Conservation (phyloP, 441 rosid species). For the Croton laevigatus region DNA sequence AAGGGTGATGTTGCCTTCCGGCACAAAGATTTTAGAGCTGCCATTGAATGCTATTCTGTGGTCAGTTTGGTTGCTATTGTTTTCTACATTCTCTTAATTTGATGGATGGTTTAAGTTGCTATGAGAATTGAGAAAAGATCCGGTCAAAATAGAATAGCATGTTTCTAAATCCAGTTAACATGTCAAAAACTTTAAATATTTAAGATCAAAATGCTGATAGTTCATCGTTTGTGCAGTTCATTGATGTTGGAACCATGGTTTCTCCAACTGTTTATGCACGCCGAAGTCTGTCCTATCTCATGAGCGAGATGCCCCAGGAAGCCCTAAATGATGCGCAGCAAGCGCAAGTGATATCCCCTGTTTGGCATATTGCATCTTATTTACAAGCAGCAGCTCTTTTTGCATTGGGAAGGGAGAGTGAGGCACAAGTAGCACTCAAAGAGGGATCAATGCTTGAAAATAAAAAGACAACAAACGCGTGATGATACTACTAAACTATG, state of each 20-base stretch:
- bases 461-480: slow-evolving; percentile 36
- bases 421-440: slow-evolving; percentile 62
- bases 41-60: slow-evolving; percentile 68
- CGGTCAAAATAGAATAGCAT: background rate
- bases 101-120: no score
- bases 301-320: slow-evolving; percentile 64
- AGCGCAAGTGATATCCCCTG: slow-evolving; percentile 74
- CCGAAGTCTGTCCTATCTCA: slow-evolving; percentile 69
- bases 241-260: slow-evolving; percentile 69
- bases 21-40: slow-evolving; percentile 65
- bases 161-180: background rate
- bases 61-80: slow-evolving; percentile 35
- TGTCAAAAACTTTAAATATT: background rate
- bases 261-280: slow-evolving; percentile 77
- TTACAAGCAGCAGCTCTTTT: slow-evolving; percentile 71
- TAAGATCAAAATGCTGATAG: slow-evolving; percentile 9
- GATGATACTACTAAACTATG: slow-evolving; percentile 17
- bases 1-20: slow-evolving; percentile 82
- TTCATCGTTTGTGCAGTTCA: slow-evolving; percentile 49
- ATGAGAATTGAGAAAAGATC: no score
- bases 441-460: slow-evolving; percentile 71
- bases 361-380: slow-evolving; percentile 77
- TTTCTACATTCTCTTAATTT: background rate
- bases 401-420: slow-evolving; percentile 61
- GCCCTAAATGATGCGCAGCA: slow-evolving; percentile 70